These are phyloP conservation scores for Rhodocollybia butyracea DNA, from an alignment of 768 basidiomycete genomes.

Conservation along the genomic window DNA sequence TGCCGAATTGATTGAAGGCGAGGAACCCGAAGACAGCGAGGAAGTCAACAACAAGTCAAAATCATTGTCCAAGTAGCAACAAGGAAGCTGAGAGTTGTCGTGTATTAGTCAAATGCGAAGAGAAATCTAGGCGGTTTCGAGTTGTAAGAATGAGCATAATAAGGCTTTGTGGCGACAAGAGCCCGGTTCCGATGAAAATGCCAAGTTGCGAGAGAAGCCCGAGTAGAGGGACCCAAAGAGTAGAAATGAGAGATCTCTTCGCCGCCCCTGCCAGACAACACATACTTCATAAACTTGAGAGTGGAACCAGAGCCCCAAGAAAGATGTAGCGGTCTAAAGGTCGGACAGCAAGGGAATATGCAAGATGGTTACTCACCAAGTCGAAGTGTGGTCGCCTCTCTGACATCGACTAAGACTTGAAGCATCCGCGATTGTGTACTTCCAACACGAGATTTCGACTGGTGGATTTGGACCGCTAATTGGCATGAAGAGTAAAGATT, in stretches of 20 bases:
- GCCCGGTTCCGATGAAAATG: constrained; percentile 71
- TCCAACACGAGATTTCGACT: too few relatives aligned
- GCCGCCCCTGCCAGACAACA: background rate
- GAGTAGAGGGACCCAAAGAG: constrained; percentile 77
- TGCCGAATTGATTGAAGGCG: background rate
- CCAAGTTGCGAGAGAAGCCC: constrained; percentile 78
- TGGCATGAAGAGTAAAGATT: too few relatives aligned
- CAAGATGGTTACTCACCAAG: too few relatives aligned
- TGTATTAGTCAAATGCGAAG: constrained; percentile 9
- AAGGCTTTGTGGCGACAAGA: constrained; percentile 77
- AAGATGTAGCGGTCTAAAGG: constrained; percentile 67
- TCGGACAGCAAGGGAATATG: too few relatives aligned
- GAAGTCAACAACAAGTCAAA: background rate
- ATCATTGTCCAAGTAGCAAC: background rate
- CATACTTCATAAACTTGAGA: constrained; percentile 79
- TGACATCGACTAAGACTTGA: too few relatives aligned
- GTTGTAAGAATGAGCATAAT: constrained; percentile 53
- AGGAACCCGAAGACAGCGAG: background rate
- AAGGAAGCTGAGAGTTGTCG: constrained; percentile 2
- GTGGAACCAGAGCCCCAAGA: constrained; percentile 82
- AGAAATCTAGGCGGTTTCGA: constrained; percentile 22
- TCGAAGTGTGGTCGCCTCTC: too few relatives aligned
- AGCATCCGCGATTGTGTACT: too few relatives aligned
- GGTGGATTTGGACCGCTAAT: too few relatives aligned
- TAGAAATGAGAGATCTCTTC: too few relatives aligned